Evolutionary conservation across 306 rosid species (phyloP), one percentile per base, ranked within the genome.

Genomic region (Corylus heterophylla): DNA sequence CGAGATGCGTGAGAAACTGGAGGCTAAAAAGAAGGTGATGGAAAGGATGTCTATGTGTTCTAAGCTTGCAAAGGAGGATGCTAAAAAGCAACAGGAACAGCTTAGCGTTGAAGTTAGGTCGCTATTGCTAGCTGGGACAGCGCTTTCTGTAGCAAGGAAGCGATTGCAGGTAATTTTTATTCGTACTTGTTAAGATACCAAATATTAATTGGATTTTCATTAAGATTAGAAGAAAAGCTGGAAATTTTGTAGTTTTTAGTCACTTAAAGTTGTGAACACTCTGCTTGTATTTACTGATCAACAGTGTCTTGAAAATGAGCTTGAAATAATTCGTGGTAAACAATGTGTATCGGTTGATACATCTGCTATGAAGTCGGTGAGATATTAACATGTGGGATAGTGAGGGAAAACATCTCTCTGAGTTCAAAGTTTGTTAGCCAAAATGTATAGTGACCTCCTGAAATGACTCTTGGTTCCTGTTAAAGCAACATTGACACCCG

Each of bases 51-150:
- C 90, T 7, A 76, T 85, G 79, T 79, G 66, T 62, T 83, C 89
- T 76, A 86, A 81, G 78, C 74, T 87, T 82, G 87, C 87, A 2
- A 79, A 85, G 76, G 99, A 93, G 83, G 85, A 88, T 79, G 89
- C 84, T 69, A 85, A 81, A 79, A 90, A 77, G 90, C 93, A 87
- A 84, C 93, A 95, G 86, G 97, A 89, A 78, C 86, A 61, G 81
- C 94, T 95, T 78, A 83, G 90, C 79, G 70, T 49, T 80, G 93
- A 90, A 81, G 84, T 93, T 74, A 89, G 93, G 80, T 90, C 98
- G 7, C 89, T 95, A 62, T 87, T 93, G 92, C 88, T 93, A 74
- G 91, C 94, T 22, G 98, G 96, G 81, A 87, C 96, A 59, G 75
- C 92, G 76, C 89, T 95, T 73, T 91, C 99, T 49, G 92, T 85